phyloP scores from a whole-genome alignment of 805 yeast species.

The Ogataea henricii region DNA sequence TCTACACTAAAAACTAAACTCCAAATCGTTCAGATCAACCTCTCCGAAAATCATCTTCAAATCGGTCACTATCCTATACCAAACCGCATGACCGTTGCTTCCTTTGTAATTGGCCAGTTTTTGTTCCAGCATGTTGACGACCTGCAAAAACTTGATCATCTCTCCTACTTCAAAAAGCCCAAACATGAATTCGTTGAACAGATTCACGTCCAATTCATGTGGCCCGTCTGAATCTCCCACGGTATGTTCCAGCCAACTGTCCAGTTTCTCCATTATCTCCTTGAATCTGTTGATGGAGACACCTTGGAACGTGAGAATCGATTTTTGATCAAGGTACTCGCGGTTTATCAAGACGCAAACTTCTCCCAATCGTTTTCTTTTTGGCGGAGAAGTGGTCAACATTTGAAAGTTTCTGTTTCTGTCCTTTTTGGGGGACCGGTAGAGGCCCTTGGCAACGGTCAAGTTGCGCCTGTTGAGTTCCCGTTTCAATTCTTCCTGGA shows the following conservation, averaged over 20 bases:
- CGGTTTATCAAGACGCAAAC: conserved; percentile 9
- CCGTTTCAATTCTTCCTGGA: conserved; percentile 58
- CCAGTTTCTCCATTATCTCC: conserved; percentile 15
- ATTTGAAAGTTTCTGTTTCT: conserved; percentile 13
- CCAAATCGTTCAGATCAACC: conserved; percentile 14
- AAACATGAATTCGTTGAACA: conserved; percentile 33
- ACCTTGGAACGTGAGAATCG: conserved; percentile 27
- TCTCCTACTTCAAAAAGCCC: conserved; percentile 26
- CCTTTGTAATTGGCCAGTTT: conserved; percentile 11
- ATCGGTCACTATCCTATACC: conserved; percentile 23
- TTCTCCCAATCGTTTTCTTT: conserved; percentile 5
- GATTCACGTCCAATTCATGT: conserved; percentile 27
- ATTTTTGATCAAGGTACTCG: conserved; percentile 11
- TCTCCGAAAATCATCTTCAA: conserved; percentile 18
- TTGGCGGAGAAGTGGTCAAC: conserved; percentile 11
- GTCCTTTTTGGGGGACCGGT: conserved; percentile 26
- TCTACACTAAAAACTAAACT: conserved; percentile 14
- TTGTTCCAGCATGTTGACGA: conserved; percentile 20
- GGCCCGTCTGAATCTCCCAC: conserved; percentile 21
- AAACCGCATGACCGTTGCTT: conserved; percentile 17
- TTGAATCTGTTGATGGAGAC: conserved; percentile 20
- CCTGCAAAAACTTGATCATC: conserved; percentile 18
- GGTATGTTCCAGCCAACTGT: conserved; percentile 30
- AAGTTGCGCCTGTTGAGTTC: conserved; percentile 49
- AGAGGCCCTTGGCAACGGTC: conserved; percentile 13